phyloP scores from a whole-genome alignment of 768 basidiomycete species.

The Termitomyces sp. region DNA sequence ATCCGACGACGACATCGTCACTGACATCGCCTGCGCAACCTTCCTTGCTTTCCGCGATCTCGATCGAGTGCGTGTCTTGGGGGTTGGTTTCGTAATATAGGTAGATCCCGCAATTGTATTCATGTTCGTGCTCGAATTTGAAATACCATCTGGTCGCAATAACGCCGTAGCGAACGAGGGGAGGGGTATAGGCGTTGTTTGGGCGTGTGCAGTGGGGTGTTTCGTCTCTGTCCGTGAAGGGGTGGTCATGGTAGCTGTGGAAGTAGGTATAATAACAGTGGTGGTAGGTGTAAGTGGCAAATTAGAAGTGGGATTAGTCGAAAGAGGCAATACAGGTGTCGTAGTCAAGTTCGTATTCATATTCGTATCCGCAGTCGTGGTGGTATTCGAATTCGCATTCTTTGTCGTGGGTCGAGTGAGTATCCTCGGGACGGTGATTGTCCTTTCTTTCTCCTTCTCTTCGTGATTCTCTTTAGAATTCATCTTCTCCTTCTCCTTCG shows the following conservation, averaged over 20 bases:
- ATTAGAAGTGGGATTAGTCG: not conserved
- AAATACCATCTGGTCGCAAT: not conserved
- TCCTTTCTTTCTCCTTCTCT: not conserved
- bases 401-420: not conserved
- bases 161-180: constrained; percentile 38
- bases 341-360: not conserved
- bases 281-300: not conserved
- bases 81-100: not conserved
- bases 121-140: not conserved
- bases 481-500: not conserved
- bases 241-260: not conserved
- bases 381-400: not conserved
- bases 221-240: not conserved
- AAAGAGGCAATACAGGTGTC: too few relatives aligned
- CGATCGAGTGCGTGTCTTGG: not conserved
- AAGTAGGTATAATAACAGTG: not conserved
- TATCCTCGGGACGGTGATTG: not conserved
- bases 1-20: not conserved
- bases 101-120: too few relatives aligned
- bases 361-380: not conserved
- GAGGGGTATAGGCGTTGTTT: constrained; percentile 28
- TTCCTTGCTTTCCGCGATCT: constrained; percentile 2
- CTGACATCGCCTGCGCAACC: not conserved
- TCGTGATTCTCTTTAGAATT: not conserved
- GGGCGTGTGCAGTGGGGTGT: not conserved